Base-by-base conservation (phyloP, 225 moss, liverwort and hornwort genomes). In the Anthoceros angustus region DNA sequence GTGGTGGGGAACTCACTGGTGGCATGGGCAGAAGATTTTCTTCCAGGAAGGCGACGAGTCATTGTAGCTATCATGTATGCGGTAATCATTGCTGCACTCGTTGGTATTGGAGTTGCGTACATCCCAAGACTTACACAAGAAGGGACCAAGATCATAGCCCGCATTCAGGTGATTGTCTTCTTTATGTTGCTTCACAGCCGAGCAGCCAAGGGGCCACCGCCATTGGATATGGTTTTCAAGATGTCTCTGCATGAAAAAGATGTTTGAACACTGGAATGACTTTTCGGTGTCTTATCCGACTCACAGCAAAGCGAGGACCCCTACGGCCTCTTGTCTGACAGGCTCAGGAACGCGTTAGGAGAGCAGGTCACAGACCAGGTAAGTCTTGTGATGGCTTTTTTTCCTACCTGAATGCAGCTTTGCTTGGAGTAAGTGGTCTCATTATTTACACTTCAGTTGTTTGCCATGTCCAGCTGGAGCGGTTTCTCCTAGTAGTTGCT, bases 341-440 rank as follows among this genome's bases (percentile, higher is more conserved):
- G 75, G 69, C 72, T 83, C 42, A 79, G 83, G 64, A 77, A 74
- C 20, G 72, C 79, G 9, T 70, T 83, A 41, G 83, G 83, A 21
- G 83, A 83, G 71, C 77, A 73, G 72, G 71, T 83, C 46, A 83
- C 83, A 5, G 83, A 83, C 67, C 83, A 83, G 79, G 83, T 83
- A n/a, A 9, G 63, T 39, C 40, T 61, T 18, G 15, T 26, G 63
- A 20, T 25, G 24, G 32, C 14, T 40, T 66, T 45, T 40, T 60
- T 62, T 55, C 67, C 43, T 39, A 72, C 14, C 3, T 50, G 9
- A 50, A 5, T 7, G 14, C 16, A 11, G 20, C 4, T 16, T 20
- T 20, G 20, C 49, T 16, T 14, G 20, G 49, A 16, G 49, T 14
- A 7, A 50, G 8, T 14, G 15, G 43, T 50, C 6, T 5, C 49